Conservation (phyloP, 495 filamentous ascomycete genomes). For the Annulohypoxylon bovei region DNA sequence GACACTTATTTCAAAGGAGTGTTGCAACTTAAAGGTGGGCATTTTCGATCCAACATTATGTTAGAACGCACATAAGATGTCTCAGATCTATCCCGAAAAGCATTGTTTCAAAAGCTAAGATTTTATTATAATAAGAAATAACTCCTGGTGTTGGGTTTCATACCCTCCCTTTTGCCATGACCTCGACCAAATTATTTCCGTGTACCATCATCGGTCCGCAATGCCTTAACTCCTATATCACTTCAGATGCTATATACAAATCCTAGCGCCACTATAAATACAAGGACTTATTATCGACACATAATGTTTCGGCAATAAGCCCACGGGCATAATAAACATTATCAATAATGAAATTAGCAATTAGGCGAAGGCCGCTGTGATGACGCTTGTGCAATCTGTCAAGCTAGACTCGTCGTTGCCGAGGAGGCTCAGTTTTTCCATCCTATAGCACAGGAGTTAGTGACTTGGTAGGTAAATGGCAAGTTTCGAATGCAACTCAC, state of each 20-base stretch:
- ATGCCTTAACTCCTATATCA: neutral
- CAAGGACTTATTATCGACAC: neutral
- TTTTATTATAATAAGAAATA: too few species aligned
- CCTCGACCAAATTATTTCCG: neutral
- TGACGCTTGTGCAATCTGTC: conserved; percentile 33
- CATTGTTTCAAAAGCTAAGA: too few species aligned
- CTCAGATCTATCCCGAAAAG: too few species aligned
- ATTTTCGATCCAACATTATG: too few species aligned
- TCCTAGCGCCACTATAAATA: neutral
- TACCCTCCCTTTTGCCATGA: neutral
- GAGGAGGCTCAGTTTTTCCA: conserved; percentile 38
- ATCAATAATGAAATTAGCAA: neutral
- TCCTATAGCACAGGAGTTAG: conserved; percentile 17
- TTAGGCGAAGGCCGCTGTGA: conserved; percentile 34
- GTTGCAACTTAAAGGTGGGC: too few species aligned
- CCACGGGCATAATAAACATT: neutral
- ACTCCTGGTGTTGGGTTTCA: too few species aligned
- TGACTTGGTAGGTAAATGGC: neutral
- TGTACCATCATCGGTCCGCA: neutral
- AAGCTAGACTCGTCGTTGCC: conserved; percentile 33
- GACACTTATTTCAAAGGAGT: too few species aligned
- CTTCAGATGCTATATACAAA: conserved; percentile 6
- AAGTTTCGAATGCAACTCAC: conserved; percentile 8
- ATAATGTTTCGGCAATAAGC: neutral
- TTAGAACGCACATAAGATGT: too few species aligned